A percentile compares a stretch with the other conserved stretches of the same genome.
phyloP scores from a whole-genome alignment of 2,329 filamentous ascomycete genomes.

The Alternaria triticina region DNA sequence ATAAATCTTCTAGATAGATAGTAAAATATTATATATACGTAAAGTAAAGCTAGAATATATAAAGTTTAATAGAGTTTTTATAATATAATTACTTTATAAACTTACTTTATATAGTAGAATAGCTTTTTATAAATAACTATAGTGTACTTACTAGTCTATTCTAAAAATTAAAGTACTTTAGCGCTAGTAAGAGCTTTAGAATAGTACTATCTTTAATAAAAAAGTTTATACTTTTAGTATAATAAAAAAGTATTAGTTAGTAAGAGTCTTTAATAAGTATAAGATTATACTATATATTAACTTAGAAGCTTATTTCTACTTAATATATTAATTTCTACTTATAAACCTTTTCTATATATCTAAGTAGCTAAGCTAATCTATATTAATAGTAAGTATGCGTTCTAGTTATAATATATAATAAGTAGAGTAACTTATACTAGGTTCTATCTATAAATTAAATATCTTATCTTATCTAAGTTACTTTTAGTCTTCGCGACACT shows the following conservation, averaged over 20 bases:
- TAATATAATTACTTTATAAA: no score
- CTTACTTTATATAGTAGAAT: no score
- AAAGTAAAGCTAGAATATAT: no score
- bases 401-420: conserved; percentile 42
- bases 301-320: conserved; percentile 46
- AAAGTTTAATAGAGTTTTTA: no score
- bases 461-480: conserved; percentile 66
- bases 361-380: conserved; percentile 29
- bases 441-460: conserved; percentile 69
- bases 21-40: no score
- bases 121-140: conserved; percentile 42
- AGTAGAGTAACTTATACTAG: conserved; percentile 54
- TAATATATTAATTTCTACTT: conserved; percentile 73
- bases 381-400: conserved; percentile 1
- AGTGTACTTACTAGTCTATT: conserved; percentile 47
- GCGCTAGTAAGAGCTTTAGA: conserved; percentile 61
- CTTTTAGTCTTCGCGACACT: conserved; percentile 60
- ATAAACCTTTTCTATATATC: conserved; percentile 63
- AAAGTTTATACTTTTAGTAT: conserved; percentile 63
- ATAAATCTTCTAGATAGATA: no score
- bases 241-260: conserved; percentile 45
- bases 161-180: conserved; percentile 19
- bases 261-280: conserved; percentile 49
- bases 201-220: conserved; percentile 73
- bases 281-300: conserved; percentile 61